Conservation (phyloP, 805 yeast species). For the Starmerella sirachaensis region DNA sequence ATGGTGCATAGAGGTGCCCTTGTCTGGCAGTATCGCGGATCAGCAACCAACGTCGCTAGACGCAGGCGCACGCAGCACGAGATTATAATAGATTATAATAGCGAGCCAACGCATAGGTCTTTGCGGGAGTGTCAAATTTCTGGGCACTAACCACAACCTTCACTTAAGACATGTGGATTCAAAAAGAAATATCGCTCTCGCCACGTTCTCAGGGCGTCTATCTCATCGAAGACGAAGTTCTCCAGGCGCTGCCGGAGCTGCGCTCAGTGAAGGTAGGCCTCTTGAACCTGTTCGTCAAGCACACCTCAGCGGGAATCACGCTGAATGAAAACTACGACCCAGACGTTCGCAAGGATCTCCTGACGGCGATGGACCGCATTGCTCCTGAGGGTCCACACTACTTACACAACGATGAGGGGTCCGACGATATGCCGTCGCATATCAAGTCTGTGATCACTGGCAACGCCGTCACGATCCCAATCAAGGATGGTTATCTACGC, state of each 20-base stretch:
- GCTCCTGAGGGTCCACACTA: conserved; percentile 55
- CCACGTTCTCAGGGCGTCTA: conserved; percentile 59
- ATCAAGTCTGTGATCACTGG: conserved; percentile 52
- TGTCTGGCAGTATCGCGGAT: no score
- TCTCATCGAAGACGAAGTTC: conserved; percentile 57
- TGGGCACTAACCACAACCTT: no score
- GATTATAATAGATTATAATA: no score
- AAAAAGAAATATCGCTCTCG: conserved; percentile 40
- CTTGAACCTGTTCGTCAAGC: conserved; percentile 57
- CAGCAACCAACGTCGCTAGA: no score
- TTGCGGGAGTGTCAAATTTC: no score
- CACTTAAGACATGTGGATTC: conserved; percentile 59
- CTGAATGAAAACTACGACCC: conserved; percentile 73
- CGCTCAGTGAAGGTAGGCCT: conserved; percentile 49
- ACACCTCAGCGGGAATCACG: conserved; percentile 68
- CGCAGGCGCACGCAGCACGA: no score
- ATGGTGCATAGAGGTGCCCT: no score
- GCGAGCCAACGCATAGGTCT: no score
- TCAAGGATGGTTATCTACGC: conserved; percentile 51
- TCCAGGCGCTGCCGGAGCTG: conserved; percentile 45
- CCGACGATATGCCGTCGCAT: conserved; percentile 81
- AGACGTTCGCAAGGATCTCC: conserved; percentile 62
- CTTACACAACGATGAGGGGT: conserved; percentile 57
- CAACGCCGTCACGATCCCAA: conserved; percentile 54
- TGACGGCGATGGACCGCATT: conserved; percentile 46